Base-by-base conservation (phyloP, 2,329 filamentous ascomycete genomes). In the Diplodia seriata region DNA sequence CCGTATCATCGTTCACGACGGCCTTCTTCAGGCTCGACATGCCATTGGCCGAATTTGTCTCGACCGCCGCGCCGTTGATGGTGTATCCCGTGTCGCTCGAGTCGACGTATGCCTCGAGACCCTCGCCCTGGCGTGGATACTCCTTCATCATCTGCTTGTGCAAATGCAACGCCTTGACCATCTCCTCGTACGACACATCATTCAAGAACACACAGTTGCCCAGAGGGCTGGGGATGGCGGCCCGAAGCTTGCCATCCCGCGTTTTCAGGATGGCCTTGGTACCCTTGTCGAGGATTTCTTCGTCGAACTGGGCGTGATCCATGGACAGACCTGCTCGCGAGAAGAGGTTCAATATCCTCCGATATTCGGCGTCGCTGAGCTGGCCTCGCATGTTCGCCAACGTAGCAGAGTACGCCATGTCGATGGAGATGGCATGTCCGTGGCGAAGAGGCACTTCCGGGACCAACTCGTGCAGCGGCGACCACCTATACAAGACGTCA, bases 391-490 rank as follows among this genome's bases (percentile, higher is more conserved):
- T 77, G 74, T 89, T 85, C 20, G 89, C 88, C 4, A 92, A 82
- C 0, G 90, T 91, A 0, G 89, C 89, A 0, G 89, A 90, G 79
- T 89, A 92, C 0, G 89, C 90, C 90, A 92, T 92, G 75, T 91
- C 90, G 70, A 91, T 90, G 2, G 87, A 90, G 72, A 92, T 91
- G 71, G 90, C 90, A 74, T 92, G 90, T 3, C 90, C 90, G 75
- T 92, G 90, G 51, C 89, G 87, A 53, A 91, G 84, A 0, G 89
- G 89, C 0, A 88, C 87, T 62, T 89, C 85, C 0, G 90, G 89
- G 0, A 90, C 83, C 11, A 92, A 84, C 77, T 92, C 90, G 74
- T 91, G 89, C 6, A 91, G 82, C 23, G 89, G 90, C 4, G 89
- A 91, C 89, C 90, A 91, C 7, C 85, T 87, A 12, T 20, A 18